Evolutionary conservation across 495 filamentous ascomycete genomes (phyloP).

Genomic region (Neurospora hispaniola): DNA sequence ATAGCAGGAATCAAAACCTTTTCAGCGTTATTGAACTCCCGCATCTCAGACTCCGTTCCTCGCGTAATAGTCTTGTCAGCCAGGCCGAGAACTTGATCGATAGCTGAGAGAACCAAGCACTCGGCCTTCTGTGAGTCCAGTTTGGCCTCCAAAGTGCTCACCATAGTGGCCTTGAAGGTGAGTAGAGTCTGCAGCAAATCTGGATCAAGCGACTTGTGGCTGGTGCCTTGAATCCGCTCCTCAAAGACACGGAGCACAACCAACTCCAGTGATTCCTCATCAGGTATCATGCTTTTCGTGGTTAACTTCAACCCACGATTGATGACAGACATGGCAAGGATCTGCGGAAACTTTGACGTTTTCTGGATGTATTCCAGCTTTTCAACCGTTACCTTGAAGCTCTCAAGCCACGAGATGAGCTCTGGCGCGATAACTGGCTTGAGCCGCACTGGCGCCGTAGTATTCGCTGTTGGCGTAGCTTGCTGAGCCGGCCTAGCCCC

Average conservation of each 20-base stretch:
- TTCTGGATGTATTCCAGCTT: conserved; percentile 10
- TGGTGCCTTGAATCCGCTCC: conserved; percentile 1
- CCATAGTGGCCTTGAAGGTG: conserved; percentile 18
- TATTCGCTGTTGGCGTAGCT: neutral
- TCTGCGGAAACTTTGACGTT: conserved; percentile 9
- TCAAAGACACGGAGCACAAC: conserved; percentile 22
- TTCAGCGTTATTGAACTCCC: conserved; percentile 18
- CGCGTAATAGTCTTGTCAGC: conserved; percentile 19
- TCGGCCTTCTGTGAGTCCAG: conserved; percentile 20
- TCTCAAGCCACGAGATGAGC: conserved; percentile 15
- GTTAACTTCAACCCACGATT: conserved; percentile 23
- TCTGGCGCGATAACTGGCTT: conserved; percentile 19
- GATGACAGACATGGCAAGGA: conserved; percentile 25
- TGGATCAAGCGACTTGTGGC: conserved; percentile 17
- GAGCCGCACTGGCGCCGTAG: conserved; percentile 3
- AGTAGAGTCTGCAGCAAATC: conserved; percentile 15
- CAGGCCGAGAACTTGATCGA: conserved; percentile 28
- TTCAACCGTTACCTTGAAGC: conserved; percentile 21
- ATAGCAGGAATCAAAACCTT: conserved; percentile 19
- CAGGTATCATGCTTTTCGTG: conserved; percentile 12
- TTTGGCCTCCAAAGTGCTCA: conserved; percentile 14
- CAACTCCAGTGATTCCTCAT: conserved; percentile 17
- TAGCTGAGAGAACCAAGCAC: conserved; percentile 24
- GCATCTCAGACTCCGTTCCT: conserved; percentile 13
- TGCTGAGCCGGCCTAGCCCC: conserved; percentile 8